phyloP scores from a whole-genome alignment of 2,329 filamentous ascomycete genomes.

The Tolypocladium ovalisporum region DNA sequence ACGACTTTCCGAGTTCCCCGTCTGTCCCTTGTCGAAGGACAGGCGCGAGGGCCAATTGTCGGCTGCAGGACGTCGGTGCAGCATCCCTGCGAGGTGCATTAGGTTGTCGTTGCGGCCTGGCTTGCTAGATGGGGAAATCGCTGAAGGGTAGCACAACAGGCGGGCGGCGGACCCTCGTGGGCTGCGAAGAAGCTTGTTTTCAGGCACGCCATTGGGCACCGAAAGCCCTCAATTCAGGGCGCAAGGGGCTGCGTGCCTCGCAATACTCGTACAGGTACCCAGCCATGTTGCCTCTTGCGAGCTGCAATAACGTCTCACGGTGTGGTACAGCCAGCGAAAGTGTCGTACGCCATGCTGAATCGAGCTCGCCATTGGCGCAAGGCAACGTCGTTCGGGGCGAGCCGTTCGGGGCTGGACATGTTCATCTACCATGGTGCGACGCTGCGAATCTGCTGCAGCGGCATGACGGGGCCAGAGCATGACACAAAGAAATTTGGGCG shows the following conservation, averaged over 20 bases:
- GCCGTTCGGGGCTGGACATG: not conserved
- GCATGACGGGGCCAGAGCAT: not conserved
- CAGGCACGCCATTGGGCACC: not conserved
- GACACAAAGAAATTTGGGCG: no score
- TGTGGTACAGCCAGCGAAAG: not conserved
- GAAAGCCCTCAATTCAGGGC: not conserved
- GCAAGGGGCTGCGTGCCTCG: not conserved
- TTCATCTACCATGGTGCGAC: not conserved
- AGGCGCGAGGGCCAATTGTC: not conserved
- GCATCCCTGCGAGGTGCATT: not conserved
- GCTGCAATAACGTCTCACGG: not conserved
- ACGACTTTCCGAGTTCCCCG: no score
- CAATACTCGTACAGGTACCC: not conserved
- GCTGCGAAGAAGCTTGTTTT: not conserved
- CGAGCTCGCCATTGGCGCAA: not conserved
- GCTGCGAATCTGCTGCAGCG: not conserved
- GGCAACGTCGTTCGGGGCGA: not conserved
- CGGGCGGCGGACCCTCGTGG: not conserved
- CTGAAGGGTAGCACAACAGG: not conserved
- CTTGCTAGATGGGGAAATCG: not conserved
- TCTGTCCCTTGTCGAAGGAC: not conserved
- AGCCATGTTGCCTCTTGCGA: not conserved
- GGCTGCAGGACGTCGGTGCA: not conserved
- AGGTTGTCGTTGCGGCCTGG: not conserved
- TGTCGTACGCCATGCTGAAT: not conserved